Conservation (phyloP, 2,329 filamentous ascomycete genomes). For the Ophiostoma tasmaniense region DNA sequence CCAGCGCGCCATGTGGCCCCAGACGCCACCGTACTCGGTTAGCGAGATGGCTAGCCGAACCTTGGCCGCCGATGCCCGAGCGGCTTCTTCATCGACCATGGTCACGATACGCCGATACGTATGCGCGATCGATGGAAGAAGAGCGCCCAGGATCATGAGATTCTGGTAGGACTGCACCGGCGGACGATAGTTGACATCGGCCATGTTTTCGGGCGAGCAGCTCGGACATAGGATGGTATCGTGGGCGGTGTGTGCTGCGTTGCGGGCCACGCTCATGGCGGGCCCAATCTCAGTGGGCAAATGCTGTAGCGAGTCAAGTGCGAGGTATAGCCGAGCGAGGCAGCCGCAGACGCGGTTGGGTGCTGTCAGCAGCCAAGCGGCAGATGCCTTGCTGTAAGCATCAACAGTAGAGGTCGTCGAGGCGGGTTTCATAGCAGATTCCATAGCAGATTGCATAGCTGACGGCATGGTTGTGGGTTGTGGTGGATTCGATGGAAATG, state of each 20-base stretch:
- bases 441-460: neutral
- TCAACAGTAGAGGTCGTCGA: neutral
- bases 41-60: constrained; percentile 39
- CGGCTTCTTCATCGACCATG: constrained; percentile 46
- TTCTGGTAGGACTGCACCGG: constrained; percentile 48
- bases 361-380: constrained; percentile 16
- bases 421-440: neutral
- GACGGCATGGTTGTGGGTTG: neutral
- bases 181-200: constrained; percentile 29
- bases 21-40: constrained; percentile 40
- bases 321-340: constrained; percentile 41
- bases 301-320: constrained; percentile 41
- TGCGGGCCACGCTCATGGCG: constrained; percentile 41
- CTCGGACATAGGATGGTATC: constrained; percentile 42
- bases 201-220: constrained; percentile 37
- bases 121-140: constrained; percentile 50
- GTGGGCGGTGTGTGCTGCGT: constrained; percentile 41
- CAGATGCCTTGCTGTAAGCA: constrained; percentile 13
- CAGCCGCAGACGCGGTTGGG: constrained; percentile 35
- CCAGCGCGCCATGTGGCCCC: constrained; percentile 30
- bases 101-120: constrained; percentile 47
- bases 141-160: constrained; percentile 49
- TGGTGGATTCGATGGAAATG: neutral
- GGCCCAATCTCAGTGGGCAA: constrained; percentile 37
- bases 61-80: constrained; percentile 34